phyloP scores from a whole-genome alignment of 2,329 filamentous ascomycete genomes.

The Penicillium sp. region DNA sequence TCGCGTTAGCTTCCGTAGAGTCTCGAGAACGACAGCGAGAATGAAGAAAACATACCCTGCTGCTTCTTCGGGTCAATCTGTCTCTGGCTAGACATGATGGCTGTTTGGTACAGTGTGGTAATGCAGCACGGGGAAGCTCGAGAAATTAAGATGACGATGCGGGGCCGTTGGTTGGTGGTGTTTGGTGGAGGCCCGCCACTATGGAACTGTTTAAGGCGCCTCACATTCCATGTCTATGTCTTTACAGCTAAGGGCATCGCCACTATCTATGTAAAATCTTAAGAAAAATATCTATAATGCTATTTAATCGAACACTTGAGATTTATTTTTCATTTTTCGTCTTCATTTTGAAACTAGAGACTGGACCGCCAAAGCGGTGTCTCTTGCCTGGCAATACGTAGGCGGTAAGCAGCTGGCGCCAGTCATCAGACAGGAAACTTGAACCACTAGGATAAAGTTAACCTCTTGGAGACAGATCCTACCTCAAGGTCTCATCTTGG shows the following conservation, averaged over 20 bases:
- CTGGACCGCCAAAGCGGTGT: not conserved
- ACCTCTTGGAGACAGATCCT: not conserved
- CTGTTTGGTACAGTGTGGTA: slow-evolving; percentile 9
- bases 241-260: not conserved
- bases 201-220: not conserved
- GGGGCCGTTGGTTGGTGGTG: slow-evolving; percentile 27
- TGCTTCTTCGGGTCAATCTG: slow-evolving; percentile 47
- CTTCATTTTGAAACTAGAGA: not conserved
- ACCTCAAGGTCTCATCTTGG: not conserved
- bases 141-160: slow-evolving; percentile 34
- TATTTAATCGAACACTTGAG: not conserved
- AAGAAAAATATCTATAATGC: no score
- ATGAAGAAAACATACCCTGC: slow-evolving; percentile 40
- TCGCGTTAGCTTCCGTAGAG: slow-evolving; percentile 6
- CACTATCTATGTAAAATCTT: not conserved
- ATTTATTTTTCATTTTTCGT: not conserved
- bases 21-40: not conserved
- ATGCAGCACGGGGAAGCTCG: slow-evolving; percentile 21
- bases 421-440: not conserved
- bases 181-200: slow-evolving; percentile 12
- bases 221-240: not conserved
- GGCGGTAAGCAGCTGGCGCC: not conserved
- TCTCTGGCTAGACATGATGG: slow-evolving; percentile 41
- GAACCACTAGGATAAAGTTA: not conserved
- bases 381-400: not conserved